These are phyloP conservation scores for Apiospora saccharicola DNA, from an alignment of 2,329 filamentous ascomycete species.

Conservation along the genomic window DNA sequence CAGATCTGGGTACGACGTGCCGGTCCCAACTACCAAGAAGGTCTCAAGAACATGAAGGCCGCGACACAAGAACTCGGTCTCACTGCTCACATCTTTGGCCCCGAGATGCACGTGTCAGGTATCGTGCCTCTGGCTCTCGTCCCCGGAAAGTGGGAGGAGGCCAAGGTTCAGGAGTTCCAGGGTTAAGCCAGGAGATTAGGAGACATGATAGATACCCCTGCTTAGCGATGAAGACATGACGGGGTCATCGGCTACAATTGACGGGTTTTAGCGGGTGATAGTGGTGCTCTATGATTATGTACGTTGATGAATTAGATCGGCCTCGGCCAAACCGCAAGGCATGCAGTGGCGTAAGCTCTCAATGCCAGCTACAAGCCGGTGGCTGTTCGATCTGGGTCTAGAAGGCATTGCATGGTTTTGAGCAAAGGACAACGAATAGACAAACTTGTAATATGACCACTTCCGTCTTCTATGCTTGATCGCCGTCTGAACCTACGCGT, in stretches of 20 bases:
- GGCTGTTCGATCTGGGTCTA: constrained; percentile 21
- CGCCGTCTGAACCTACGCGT: not conserved
- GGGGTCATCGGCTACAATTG: constrained; percentile 16
- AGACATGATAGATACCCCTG: constrained; percentile 20
- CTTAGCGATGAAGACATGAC: constrained; percentile 23
- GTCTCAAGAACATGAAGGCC: constrained; percentile 99
- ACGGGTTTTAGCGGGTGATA: constrained; percentile 6
- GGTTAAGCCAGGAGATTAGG: constrained; percentile 47
- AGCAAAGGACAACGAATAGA: constrained; percentile 25
- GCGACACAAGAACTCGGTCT: constrained; percentile 93
- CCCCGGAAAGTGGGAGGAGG: constrained; percentile 69
- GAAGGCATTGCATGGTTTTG: constrained; percentile 24
- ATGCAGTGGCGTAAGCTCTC: constrained; percentile 13
- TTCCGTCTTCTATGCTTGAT: not conserved
- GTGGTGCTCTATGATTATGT: constrained; percentile 27
- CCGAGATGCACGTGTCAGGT: constrained; percentile 95
- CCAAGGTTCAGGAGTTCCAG: constrained; percentile 67
- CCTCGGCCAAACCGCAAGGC: constrained; percentile 19
- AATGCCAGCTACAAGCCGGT: constrained; percentile 12
- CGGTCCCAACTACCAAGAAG: constrained; percentile 99
- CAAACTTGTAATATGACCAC: constrained; percentile 29
- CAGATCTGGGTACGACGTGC: constrained; percentile 94
- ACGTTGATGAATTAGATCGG: constrained; percentile 29
- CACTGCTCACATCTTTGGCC: constrained; percentile 68
- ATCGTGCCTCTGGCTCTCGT: constrained; percentile 92